Evolutionary conservation across 129 eudicot species (phyloP), one percentile per base, ranked within the genome.

Genomic region (Escallonia rubra): DNA sequence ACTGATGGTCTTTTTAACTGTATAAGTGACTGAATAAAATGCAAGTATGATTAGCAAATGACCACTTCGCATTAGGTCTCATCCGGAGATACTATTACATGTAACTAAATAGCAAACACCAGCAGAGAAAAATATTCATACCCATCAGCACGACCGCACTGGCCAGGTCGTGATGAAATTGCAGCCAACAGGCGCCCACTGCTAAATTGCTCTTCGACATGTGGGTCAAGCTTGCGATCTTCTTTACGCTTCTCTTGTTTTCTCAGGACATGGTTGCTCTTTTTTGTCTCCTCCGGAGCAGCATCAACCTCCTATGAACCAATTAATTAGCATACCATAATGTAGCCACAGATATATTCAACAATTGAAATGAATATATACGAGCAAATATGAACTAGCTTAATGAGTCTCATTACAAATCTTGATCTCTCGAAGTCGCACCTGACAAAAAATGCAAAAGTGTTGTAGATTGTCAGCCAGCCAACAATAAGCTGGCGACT

Each of bases 101-200:
- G 34, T n/a, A 54, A 54, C 23, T 0, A 54, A 11, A 54, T 11
- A 54, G 10, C 1, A 54, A 2, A n/a, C 59, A 14, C 6, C n/a
- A 4, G 4, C 23, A 54, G 10, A 8, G 8, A 15, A 65, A 50
- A 14, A 48, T 43, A 14, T 23, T 50, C 79, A 57, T 83, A 90
- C 96, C 97, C 95, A 66, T 90, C 97, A 59, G 87, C 87, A 47
- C 95, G 95, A 60, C 95, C 95, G 58, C 89, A 90, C 68, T 90
- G 95, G 68, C 97, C 95, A 41, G 97, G 97, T 14, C 97, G 89
- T 7, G 97, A 90, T 10, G 97, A 82, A 61, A 90, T 90, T 41
- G 91, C 87, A 48, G 95, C 95, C 14, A 77, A 75, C 67, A 90
- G 66, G 71, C 97, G 91, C 9, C 97, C 95, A 73, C 97, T 67